phyloP scores from a whole-genome alignment of 805 yeast species.

The Zygosaccharomyces siamensis region DNA sequence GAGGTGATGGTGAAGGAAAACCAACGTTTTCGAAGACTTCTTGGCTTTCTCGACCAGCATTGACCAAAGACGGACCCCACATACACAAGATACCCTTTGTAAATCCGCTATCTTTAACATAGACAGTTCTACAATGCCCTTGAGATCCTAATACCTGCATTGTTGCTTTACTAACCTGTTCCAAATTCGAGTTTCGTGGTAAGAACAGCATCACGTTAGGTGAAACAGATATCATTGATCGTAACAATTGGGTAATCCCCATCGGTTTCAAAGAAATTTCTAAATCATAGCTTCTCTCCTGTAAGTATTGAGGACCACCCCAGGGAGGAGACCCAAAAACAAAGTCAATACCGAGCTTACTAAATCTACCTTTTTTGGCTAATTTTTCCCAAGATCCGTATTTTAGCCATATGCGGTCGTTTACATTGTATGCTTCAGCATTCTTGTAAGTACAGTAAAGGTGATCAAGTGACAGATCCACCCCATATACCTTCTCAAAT shows the following conservation, averaged over 20 bases:
- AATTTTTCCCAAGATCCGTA: slow-evolving; percentile 44
- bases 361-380: slow-evolving; percentile 17
- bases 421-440: slow-evolving; percentile 56
- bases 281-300: slow-evolving; percentile 44
- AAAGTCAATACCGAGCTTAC: slow-evolving; percentile 32
- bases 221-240: slow-evolving; percentile 40
- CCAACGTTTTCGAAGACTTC: slow-evolving; percentile 1
- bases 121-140: slow-evolving; percentile 44
- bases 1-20: neutral
- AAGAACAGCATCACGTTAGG: slow-evolving; percentile 54
- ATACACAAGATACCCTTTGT: slow-evolving; percentile 53
- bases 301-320: slow-evolving; percentile 70
- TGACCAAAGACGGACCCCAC: slow-evolving; percentile 51
- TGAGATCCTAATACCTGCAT: slow-evolving; percentile 41
- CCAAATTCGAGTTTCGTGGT: slow-evolving; percentile 55
- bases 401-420: slow-evolving; percentile 44
- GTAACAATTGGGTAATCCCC: slow-evolving; percentile 41
- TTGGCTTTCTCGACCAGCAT: slow-evolving; percentile 8
- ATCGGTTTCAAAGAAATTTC: slow-evolving; percentile 44
- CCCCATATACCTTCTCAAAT: slow-evolving; percentile 54
- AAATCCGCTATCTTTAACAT: slow-evolving; percentile 39
- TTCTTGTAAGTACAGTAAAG: slow-evolving; percentile 64
- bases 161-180: slow-evolving; percentile 48
- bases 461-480: slow-evolving; percentile 58
- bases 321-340: slow-evolving; percentile 81